These are phyloP conservation scores for Clitopilus passeckerianus DNA, from an alignment of 768 basidiomycete genomes.

Conservation along the genomic window DNA sequence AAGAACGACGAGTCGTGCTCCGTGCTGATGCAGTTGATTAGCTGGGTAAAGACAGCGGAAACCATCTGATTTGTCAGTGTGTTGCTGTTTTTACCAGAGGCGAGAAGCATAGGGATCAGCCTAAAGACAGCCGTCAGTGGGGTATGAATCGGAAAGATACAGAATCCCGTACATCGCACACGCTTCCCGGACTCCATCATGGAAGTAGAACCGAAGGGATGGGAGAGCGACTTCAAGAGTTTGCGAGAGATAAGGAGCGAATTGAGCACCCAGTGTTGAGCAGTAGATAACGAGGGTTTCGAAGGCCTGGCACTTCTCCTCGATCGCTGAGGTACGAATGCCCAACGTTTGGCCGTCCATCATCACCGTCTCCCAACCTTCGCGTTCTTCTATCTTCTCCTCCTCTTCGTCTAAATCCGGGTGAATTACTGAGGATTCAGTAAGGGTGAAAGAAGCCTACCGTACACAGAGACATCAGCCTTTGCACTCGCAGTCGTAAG, in stretches of 20 bases:
- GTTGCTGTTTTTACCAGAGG: slow-evolving; percentile 60
- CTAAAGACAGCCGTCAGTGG: slow-evolving; percentile 27
- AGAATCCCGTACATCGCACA: slow-evolving; percentile 55
- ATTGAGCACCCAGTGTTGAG: slow-evolving; percentile 58
- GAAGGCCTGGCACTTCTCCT: slow-evolving; percentile 86
- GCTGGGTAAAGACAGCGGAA: slow-evolving; percentile 57
- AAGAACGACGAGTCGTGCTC: slow-evolving; percentile 78
- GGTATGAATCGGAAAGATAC: neutral
- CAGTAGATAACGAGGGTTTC: slow-evolving; percentile 83
- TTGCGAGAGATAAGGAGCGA: slow-evolving; percentile 70
- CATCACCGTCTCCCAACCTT: slow-evolving; percentile 75
- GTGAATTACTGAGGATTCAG: neutral
- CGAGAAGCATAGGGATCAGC: slow-evolving; percentile 65
- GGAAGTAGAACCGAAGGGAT: slow-evolving; percentile 71
- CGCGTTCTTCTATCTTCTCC: slow-evolving; percentile 49
- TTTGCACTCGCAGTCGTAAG: slow-evolving; percentile 75
- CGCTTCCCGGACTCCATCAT: slow-evolving; percentile 81
- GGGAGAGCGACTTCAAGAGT: slow-evolving; percentile 70
- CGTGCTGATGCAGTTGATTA: slow-evolving; percentile 56
- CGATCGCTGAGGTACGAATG: slow-evolving; percentile 75
- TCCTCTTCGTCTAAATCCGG: slow-evolving; percentile 44
- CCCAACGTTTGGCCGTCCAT: slow-evolving; percentile 76
- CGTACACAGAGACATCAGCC: slow-evolving; percentile 71
- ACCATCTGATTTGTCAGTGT: slow-evolving; percentile 69
- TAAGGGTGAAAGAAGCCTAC: slow-evolving; percentile 24